A percentile compares a stretch with the other conserved stretches of the same genome.
These are phyloP conservation scores for Penicillium sp. DNA, from an alignment of 2,329 filamentous ascomycete species.

Conservation along the genomic window DNA sequence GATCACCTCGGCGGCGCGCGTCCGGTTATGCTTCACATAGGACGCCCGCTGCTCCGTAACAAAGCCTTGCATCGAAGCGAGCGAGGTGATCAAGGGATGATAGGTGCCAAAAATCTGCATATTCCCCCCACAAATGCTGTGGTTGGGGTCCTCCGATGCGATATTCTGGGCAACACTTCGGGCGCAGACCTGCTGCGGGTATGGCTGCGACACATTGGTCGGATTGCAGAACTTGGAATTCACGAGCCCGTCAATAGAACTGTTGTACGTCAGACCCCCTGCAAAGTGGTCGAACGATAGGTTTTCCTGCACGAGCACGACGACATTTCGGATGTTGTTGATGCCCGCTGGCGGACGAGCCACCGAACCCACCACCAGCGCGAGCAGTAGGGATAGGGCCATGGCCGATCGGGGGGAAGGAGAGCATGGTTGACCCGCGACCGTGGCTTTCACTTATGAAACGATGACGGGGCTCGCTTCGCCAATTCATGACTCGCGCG, in stretches of 20 bases:
- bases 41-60: slow-evolving; percentile 43
- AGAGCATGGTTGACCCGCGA: too few relatives aligned
- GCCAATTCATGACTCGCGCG: too few relatives aligned
- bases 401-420: too few relatives aligned
- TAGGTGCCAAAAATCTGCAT: slow-evolving; percentile 44
- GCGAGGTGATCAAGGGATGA: slow-evolving; percentile 30
- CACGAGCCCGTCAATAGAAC: slow-evolving; percentile 36
- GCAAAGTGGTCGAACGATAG: slow-evolving; percentile 43
- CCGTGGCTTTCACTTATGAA: too few relatives aligned
- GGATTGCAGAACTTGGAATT: slow-evolving; percentile 41
- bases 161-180: slow-evolving; percentile 29
- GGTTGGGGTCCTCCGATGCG: slow-evolving; percentile 45
- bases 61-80: slow-evolving; percentile 41
- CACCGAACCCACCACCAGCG: slow-evolving; percentile 8
- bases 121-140: slow-evolving; percentile 44
- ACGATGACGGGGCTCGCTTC: too few relatives aligned
- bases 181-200: slow-evolving; percentile 36
- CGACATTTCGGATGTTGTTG: slow-evolving; percentile 49
- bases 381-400: slow-evolving; percentile 7
- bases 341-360: slow-evolving; percentile 9
- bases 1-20: slow-evolving; percentile 43
- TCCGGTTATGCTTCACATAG: slow-evolving; percentile 36
- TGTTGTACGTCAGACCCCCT: slow-evolving; percentile 41
- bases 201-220: slow-evolving; percentile 29
- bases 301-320: slow-evolving; percentile 48